Base-by-base conservation (phyloP, 2,329 filamentous ascomycete genomes). In the Xylaria sp. region DNA sequence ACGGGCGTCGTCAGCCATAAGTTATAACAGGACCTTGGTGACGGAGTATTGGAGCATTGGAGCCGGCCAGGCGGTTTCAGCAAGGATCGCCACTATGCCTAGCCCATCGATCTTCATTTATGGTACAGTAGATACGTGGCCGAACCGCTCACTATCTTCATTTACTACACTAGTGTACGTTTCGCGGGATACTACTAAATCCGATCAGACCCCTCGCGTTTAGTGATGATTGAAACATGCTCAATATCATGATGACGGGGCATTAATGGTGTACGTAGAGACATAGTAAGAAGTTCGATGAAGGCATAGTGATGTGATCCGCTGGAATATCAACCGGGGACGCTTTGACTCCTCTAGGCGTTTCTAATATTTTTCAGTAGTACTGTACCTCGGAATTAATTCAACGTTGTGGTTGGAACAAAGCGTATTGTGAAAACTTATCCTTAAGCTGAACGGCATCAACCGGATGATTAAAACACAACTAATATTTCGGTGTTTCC, bases 11-110 rank as follows among this genome's bases (percentile, higher is more conserved):
- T 54, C 61, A 51, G 52, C 61, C 21, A 37, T 47, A 48, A 21
- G n/a, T n/a, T n/a, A n/a, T n/a, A n/a, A 44, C 23, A 56, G 40
- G 38, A 38, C 41, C 37, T 41, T 44, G 19, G 10, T 9, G 54
- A 21, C 60, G 19, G n/a, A n/a, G n/a, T n/a, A n/a, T n/a, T n/a
- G n/a, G n/a, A n/a, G n/a, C n/a, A n/a, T n/a, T 60, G 35, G 33
- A 60, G 43, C 15, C 19, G 21, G 33, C 47, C 21, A 10, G 29
- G 57, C 53, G 7, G 47, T 61, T 64, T 61, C 37, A 61, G 61
- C 54, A 58, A 51, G 54, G 62, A 58, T 62, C 58, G 37, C 46
- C 57, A 7, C 31, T n/a, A n/a, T n/a, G 38, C 55, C 27, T 11
- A 21, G 25, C 23, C 41, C 49, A 51, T 51, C 17, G 23, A 47